These are phyloP conservation scores for Paratrypanosoma confusum DNA, from an alignment of 208 protist species.

Conservation along the genomic window DNA sequence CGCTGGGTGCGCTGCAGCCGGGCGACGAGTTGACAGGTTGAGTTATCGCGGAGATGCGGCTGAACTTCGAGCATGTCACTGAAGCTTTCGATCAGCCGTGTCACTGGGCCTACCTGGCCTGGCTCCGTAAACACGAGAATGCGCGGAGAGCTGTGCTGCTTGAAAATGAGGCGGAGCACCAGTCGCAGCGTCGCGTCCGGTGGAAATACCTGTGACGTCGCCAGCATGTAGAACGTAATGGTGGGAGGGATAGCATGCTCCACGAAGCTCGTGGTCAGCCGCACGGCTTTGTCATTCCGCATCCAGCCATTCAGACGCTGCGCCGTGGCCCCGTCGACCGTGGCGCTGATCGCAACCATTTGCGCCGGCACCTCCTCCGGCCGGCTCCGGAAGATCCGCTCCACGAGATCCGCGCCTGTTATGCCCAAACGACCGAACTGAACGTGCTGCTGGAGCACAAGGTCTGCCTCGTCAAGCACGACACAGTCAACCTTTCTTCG, in stretches of 20 bases:
- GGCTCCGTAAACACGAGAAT: constrained; percentile 62
- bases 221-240: constrained; percentile 78
- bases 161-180: constrained; percentile 59
- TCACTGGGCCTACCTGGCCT: constrained; percentile 23
- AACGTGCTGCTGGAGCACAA: constrained; percentile 31
- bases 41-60: constrained; percentile 1
- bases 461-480: constrained; percentile 81
- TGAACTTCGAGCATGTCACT: constrained; percentile 1
- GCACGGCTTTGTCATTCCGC: constrained; percentile 78
- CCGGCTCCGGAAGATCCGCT: constrained; percentile 58
- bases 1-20: constrained; percentile 24
- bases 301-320: constrained; percentile 80
- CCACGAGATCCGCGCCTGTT: constrained; percentile 55
- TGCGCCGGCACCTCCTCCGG: constrained; percentile 79
- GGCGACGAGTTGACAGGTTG: constrained; percentile 13
- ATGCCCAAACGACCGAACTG: constrained; percentile 24
- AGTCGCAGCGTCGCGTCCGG: constrained; percentile 28
- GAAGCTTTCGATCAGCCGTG: constrained; percentile 17
- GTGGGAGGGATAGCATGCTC: constrained; percentile 73
- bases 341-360: constrained; percentile 75
- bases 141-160: constrained; percentile 38
- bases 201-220: constrained; percentile 21
- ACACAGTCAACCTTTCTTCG: constrained; percentile 84
- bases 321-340: constrained; percentile 72
- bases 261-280: constrained; percentile 81